Evolutionary conservation across 176 grass and related monocot genomes (phyloP).

Genomic region (Oryza coarctata): DNA sequence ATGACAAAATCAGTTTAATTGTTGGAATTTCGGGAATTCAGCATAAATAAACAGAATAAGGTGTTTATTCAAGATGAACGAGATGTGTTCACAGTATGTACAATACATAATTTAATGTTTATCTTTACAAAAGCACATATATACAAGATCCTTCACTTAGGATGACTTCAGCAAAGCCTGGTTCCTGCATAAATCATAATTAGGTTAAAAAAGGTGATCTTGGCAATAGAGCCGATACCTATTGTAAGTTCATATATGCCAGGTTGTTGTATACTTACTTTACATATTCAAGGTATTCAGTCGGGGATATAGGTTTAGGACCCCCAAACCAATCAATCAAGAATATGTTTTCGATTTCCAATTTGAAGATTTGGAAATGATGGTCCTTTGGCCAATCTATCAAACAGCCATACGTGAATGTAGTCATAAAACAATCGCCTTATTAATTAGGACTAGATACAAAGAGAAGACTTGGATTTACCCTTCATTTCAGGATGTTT

Average conservation of each 20-base stretch:
- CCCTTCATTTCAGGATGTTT: slow-evolving; percentile 96
- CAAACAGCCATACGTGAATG: slow-evolving; percentile 30
- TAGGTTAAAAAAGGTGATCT: background rate
- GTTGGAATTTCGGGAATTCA: background rate
- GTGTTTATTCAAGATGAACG: slow-evolving; percentile 23
- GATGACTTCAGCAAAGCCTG: slow-evolving; percentile 18
- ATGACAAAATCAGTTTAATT: background rate
- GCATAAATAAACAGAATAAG: background rate
- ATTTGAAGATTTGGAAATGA: slow-evolving; percentile 74
- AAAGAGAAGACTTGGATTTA: slow-evolving; percentile 31
- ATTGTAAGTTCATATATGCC: background rate
- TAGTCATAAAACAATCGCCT: background rate
- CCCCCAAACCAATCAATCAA: slow-evolving; percentile 96
- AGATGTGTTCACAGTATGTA: slow-evolving; percentile 38
- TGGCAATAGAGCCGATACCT: background rate
- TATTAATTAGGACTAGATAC: background rate
- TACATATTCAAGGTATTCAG: slow-evolving; percentile 59
- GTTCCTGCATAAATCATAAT: slow-evolving; percentile 26
- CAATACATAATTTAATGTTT: background rate
- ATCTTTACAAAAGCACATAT: slow-evolving; percentile 2
- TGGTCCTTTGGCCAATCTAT: slow-evolving; percentile 84
- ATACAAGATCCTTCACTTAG: background rate
- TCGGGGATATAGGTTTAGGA: slow-evolving; percentile 72
- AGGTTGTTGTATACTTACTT: slow-evolving; percentile 38
- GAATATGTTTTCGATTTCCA: slow-evolving; percentile 83